Conservation (phyloP, 768 basidiomycete genomes). For the Lactarius akahatsu region DNA sequence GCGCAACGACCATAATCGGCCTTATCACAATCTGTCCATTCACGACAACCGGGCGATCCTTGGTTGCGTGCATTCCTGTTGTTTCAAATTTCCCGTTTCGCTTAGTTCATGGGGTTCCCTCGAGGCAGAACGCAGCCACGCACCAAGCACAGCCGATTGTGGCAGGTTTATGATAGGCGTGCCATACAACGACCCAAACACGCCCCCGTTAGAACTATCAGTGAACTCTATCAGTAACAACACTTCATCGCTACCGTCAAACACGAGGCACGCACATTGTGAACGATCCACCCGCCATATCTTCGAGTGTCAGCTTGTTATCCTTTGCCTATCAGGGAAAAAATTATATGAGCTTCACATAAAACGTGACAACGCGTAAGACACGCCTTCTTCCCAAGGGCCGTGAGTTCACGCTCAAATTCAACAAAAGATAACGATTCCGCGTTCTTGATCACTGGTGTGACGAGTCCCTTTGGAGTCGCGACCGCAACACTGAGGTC, state of each 20-base stretch:
- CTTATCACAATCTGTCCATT: slow-evolving; percentile 95
- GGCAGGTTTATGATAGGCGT: slow-evolving; percentile 99
- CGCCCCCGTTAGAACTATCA: slow-evolving; percentile 92
- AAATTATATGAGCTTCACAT: slow-evolving; percentile 18
- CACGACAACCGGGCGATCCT: slow-evolving; percentile 86
- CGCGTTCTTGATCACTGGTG: slow-evolving; percentile 90
- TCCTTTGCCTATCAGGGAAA: slow-evolving; percentile 63
- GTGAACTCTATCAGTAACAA: slow-evolving; percentile 21
- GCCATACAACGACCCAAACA: slow-evolving; percentile 95
- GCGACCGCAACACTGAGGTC: slow-evolving; percentile 96
- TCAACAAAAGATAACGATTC: slow-evolving; percentile 84
- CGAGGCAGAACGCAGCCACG: slow-evolving; percentile 30
- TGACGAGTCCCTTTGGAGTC: slow-evolving; percentile 96
- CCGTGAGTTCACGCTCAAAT: slow-evolving; percentile 91
- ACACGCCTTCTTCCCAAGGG: slow-evolving; percentile 79
- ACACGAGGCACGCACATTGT: slow-evolving; percentile 69
- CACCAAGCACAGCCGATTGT: slow-evolving; percentile 89
- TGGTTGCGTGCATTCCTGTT: slow-evolving; percentile 90
- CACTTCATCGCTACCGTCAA: slow-evolving; percentile 1
- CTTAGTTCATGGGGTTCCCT: slow-evolving; percentile 20
- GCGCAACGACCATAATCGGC: slow-evolving; percentile 92
- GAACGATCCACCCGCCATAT: slow-evolving; percentile 98
- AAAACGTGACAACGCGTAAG: slow-evolving; percentile 7
- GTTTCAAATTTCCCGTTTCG: slow-evolving; percentile 1
- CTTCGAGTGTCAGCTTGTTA: slow-evolving; percentile 92